Evolutionary conservation across 805 yeast genomes (phyloP).

Genomic region (Komagataella pseudopastoris): DNA sequence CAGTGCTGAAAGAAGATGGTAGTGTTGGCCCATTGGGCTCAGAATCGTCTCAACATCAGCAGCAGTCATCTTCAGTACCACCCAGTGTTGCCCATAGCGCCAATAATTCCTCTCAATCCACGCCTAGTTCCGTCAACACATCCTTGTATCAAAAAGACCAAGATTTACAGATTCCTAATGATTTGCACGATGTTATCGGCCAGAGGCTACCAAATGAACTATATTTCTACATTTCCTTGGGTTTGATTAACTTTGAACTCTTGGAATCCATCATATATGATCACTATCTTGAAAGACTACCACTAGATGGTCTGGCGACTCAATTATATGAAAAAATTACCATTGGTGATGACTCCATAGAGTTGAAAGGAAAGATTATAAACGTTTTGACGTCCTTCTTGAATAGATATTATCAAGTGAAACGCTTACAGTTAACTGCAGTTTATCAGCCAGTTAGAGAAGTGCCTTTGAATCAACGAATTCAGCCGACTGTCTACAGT

Average conservation of each 20-base stretch:
- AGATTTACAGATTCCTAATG: conserved; percentile 44
- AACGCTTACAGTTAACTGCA: conserved; percentile 38
- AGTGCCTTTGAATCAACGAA: conserved; percentile 33
- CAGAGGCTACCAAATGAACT: conserved; percentile 80
- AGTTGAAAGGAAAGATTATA: conserved; percentile 46
- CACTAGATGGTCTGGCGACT: conserved; percentile 49
- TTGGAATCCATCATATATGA: conserved; percentile 60
- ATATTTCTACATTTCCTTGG: conserved; percentile 69
- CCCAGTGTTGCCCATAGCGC: not conserved
- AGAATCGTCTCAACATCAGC: conserved; percentile 8
- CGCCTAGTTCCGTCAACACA: conserved; percentile 6
- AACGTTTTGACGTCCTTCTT: conserved; percentile 58
- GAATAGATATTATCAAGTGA: conserved; percentile 76
- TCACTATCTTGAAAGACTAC: conserved; percentile 44
- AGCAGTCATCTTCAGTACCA: not conserved
- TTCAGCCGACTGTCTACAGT: conserved; percentile 37
- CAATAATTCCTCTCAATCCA: conserved; percentile 5
- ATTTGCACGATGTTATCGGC: conserved; percentile 70
- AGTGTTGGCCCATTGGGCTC: conserved; percentile 39
- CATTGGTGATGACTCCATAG: conserved; percentile 26
- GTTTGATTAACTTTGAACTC: conserved; percentile 50
- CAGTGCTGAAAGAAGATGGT: conserved; percentile 61
- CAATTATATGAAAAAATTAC: conserved; percentile 46
- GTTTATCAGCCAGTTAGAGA: conserved; percentile 10
- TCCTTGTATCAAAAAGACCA: not conserved